phyloP scores from a whole-genome alignment of 257 asterid species.

The Handroanthus guayacan region DNA sequence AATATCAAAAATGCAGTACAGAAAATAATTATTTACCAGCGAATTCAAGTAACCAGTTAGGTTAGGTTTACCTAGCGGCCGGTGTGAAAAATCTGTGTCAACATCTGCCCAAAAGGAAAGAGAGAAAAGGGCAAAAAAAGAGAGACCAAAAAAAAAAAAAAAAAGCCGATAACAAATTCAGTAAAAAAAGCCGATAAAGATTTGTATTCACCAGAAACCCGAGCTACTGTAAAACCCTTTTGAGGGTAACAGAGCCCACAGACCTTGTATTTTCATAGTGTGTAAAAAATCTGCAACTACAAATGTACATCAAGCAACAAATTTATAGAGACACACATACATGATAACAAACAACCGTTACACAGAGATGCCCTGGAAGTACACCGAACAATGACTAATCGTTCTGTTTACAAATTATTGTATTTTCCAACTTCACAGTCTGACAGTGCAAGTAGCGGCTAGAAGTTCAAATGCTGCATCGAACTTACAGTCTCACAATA shows the following conservation, averaged over 20 bases:
- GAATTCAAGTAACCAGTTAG: slow-evolving; percentile 15
- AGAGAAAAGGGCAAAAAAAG: background rate
- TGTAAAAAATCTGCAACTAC: slow-evolving; percentile 50
- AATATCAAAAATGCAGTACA: background rate
- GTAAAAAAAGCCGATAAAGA: background rate
- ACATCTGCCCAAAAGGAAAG: slow-evolving; percentile 30
- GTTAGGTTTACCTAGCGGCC: slow-evolving; percentile 16
- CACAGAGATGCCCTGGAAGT: slow-evolving; percentile 46
- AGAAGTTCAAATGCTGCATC: slow-evolving; percentile 37
- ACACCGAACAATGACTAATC: slow-evolving; percentile 48
- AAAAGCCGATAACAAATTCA: background rate
- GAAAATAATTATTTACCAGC: background rate
- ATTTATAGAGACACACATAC: slow-evolving; percentile 45
- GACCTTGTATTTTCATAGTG: slow-evolving; percentile 39
- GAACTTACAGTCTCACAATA: slow-evolving; percentile 47
- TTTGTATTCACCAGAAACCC: slow-evolving; percentile 33
- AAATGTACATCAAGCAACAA: slow-evolving; percentile 47
- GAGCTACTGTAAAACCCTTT: slow-evolving; percentile 31
- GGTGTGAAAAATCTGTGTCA: slow-evolving; percentile 34
- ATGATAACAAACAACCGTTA: slow-evolving; percentile 43
- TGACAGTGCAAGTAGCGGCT: slow-evolving; percentile 42
- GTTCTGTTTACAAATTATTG: slow-evolving; percentile 59
- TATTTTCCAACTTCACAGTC: slow-evolving; percentile 43
- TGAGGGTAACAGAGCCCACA: slow-evolving; percentile 32
- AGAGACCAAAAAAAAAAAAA: background rate